Percentiles rank a stretch among this genome's conserved stretches.
Conservation (phyloP, 176 grass and related monocot genomes). For the Ampelocalamus luodianensis region DNA sequence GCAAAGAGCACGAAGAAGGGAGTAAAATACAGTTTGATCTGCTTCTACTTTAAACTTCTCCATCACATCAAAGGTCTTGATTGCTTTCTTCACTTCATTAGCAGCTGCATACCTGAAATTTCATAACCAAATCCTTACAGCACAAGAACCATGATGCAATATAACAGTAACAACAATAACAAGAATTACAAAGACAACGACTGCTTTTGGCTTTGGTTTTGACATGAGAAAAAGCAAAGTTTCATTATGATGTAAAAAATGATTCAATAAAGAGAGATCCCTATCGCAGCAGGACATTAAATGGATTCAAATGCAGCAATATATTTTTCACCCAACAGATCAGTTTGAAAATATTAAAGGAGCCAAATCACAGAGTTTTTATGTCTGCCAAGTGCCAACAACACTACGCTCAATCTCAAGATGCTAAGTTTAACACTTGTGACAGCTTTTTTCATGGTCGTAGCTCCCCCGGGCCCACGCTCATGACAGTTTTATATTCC, state of each 20-base stretch:
- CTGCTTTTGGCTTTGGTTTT: conserved; percentile 10
- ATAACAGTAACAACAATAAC: conserved; percentile 8
- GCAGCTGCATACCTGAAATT: conserved; percentile 85
- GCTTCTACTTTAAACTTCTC: conserved; percentile 80
- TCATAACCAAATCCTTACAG: conserved; percentile 27
- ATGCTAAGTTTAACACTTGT: neutral
- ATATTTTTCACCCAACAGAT: neutral
- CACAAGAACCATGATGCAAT: neutral
- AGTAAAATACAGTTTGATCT: conserved; percentile 69
- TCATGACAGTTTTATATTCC: neutral
- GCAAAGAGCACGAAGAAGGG: conserved; percentile 81
- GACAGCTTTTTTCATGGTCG: neutral
- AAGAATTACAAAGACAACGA: neutral
- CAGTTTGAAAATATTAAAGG: neutral
- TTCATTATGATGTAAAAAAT: conserved; percentile 12
- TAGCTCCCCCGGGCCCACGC: too few species aligned
- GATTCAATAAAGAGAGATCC: neutral
- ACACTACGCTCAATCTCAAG: neutral
- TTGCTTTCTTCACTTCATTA: conserved; percentile 82
- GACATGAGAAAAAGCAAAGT: conserved; percentile 9
- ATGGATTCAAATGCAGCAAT: conserved; percentile 7
- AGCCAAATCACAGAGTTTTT: conserved; percentile 7
- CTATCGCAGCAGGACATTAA: neutral
- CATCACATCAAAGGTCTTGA: conserved; percentile 79
- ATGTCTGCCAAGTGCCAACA: neutral